Percentiles rank a stretch among this genome's conserved stretches.
Evolutionary conservation across 192 early-diverging fungal species (phyloP).

Genomic region (Umbelopsis sp.): DNA sequence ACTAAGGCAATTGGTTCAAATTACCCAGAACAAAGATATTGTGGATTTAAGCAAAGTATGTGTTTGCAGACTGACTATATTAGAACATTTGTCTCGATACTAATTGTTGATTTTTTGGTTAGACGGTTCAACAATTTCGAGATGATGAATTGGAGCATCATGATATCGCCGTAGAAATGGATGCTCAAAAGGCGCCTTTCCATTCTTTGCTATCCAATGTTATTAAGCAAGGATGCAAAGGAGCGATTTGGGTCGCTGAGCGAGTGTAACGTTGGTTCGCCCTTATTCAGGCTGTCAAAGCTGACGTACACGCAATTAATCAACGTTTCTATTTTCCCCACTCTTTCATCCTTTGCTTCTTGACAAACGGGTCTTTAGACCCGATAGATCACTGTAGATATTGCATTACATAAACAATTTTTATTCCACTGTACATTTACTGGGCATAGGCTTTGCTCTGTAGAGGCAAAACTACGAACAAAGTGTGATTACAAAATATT

Average conservation of each 20-base stretch:
- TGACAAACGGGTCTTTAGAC: no score
- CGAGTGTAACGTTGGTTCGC: slow-evolving; percentile 60
- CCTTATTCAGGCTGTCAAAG: neutral
- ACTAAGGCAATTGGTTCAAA: slow-evolving; percentile 77
- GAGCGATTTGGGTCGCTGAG: slow-evolving; percentile 90
- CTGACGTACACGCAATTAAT: neutral
- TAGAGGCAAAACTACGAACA: no score
- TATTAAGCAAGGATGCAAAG: slow-evolving; percentile 86
- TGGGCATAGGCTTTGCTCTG: no score
- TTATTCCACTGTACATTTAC: no score
- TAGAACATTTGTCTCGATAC: neutral
- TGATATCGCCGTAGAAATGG: slow-evolving; percentile 86
- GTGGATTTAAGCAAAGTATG: slow-evolving; percentile 61
- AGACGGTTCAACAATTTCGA: slow-evolving; percentile 82
- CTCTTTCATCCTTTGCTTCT: no score
- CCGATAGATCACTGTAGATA: no score
- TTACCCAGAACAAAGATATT: slow-evolving; percentile 61
- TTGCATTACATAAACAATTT: no score
- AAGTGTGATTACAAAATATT: no score
- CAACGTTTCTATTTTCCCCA: neutral
- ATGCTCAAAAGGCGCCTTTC: slow-evolving; percentile 82
- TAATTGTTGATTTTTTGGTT: neutral
- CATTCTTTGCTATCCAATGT: slow-evolving; percentile 71
- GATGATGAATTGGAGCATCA: slow-evolving; percentile 97
- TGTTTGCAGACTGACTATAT: slow-evolving; percentile 12